These are phyloP conservation scores for Cercospora citrullina DNA, from an alignment of 2,329 filamentous ascomycete genomes.

Conservation along the genomic window DNA sequence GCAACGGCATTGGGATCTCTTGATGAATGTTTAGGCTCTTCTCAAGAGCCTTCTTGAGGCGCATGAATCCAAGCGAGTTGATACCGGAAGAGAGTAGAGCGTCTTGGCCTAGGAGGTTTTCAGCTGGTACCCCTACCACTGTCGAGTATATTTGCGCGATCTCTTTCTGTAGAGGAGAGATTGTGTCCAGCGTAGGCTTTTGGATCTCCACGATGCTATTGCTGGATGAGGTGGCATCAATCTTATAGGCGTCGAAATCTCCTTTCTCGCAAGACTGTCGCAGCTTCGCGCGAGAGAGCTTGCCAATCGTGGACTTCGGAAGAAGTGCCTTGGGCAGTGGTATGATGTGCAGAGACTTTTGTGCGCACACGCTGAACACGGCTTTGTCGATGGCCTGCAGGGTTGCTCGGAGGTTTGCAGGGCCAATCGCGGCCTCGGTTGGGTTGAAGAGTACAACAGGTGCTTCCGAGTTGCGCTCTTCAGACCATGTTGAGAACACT, in stretches of 20 bases:
- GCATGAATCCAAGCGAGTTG: constrained; percentile 26
- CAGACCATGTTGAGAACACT: constrained; percentile 28
- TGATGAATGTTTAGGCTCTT: constrained; percentile 25
- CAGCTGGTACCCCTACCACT: constrained; percentile 15
- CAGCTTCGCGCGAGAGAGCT: constrained; percentile 29
- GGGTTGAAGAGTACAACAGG: constrained; percentile 29
- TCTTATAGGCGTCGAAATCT: constrained; percentile 20
- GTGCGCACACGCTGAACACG: constrained; percentile 24
- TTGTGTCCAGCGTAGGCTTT: constrained; percentile 7
- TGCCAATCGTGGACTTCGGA: constrained; percentile 30
- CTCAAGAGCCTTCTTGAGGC: constrained; percentile 28
- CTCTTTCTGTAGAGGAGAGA: constrained; percentile 24
- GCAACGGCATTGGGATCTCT: constrained; percentile 23
- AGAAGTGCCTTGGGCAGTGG: constrained; percentile 25
- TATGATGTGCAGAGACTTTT: constrained; percentile 25
- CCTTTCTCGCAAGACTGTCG: constrained; percentile 23
- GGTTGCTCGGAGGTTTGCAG: constrained; percentile 19
- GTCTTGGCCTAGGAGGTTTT: constrained; percentile 20
- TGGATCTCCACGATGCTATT: neutral
- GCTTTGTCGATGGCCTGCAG: constrained; percentile 24
- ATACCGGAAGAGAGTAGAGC: constrained; percentile 23
- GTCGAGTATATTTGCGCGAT: constrained; percentile 23
- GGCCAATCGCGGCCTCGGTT: constrained; percentile 25
- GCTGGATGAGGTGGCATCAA: neutral
- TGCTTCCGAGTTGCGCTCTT: constrained; percentile 25